Base-by-base conservation (phyloP, 1,284 basidiomycete genomes). In the Trametes sp. region DNA sequence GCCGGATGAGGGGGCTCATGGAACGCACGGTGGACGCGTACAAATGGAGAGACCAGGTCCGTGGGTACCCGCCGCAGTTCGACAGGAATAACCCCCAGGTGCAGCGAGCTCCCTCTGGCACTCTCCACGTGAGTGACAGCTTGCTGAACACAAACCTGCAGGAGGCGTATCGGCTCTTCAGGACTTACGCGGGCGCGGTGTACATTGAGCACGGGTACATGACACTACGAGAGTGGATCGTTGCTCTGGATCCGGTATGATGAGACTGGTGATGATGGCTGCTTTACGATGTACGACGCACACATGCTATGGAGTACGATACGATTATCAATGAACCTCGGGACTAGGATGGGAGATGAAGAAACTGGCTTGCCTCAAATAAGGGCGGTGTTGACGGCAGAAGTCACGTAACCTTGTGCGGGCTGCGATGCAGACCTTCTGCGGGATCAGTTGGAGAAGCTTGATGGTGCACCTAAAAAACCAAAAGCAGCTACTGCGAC, bases 11-110 rank as follows among this genome's bases (percentile, higher is more conserved):
- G 28, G 54, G 58, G 14, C 19, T 60, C 14, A 54, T 50, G 36
- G 59, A 60, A 21, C 36, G 52, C 21, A 54, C 59, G 14, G 52
- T 38, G 26, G 28, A 11, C 13, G 53, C 59, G 45, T 54, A 60
- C 38, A 46, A 28, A 13, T 60, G 59, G 59, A 31, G 26, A 6
- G 45, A 49, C 26, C 26, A 44, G n/a, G 46, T 60, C 16, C 52
- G 52, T 21, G 57, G 57, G 10, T 60, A 60, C 29, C 59, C 59
- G 9, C 9, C 11, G 10, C 23, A 31, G 6, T 48, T 54, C 10
- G 53, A 60, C 11, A 10, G 36, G 35, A 54, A 54, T 29, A 24
- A 10, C 4, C 52, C 59, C 1, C 44, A 54, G 45, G 59, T 60
- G 21, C 6, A 10, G 19, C 2, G 2, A 24, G 24, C 10, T 23